Conservation (phyloP, 2,329 filamentous ascomycete genomes). For the Ophiostoma perfectum region DNA sequence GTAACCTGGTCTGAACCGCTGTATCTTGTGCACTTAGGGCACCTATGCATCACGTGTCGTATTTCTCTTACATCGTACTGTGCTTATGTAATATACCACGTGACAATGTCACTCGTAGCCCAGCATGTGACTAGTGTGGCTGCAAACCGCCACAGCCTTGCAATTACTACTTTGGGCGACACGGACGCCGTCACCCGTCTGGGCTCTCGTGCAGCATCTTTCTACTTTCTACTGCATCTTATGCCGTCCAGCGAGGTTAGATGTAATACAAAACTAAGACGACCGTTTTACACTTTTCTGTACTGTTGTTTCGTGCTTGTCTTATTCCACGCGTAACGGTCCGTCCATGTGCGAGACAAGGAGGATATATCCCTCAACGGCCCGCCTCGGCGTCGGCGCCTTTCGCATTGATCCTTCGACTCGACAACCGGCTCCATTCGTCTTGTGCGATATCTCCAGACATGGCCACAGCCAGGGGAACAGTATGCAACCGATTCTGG, state of each 20-base stretch:
- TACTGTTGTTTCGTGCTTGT: not conserved
- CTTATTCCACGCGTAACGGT: not conserved
- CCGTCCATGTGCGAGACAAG: not conserved
- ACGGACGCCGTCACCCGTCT: no score
- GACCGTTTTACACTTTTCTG: not conserved
- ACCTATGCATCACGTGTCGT: conserved; percentile 1
- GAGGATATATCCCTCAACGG: not conserved
- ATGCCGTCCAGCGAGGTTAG: not conserved
- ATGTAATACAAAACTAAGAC: not conserved
- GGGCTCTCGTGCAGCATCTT: not conserved
- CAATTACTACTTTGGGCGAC: not conserved
- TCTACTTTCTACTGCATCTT: not conserved
- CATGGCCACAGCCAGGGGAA: no score
- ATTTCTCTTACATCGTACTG: no score
- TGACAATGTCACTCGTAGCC: not conserved
- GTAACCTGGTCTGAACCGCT: not conserved
- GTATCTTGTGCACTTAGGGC: conserved; percentile 9
- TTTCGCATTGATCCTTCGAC: not conserved
- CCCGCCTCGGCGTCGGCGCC: not conserved
- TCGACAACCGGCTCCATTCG: not conserved
- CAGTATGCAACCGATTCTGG: no score
- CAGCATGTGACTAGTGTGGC: not conserved
- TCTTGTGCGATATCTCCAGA: not conserved
- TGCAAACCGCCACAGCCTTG: not conserved
- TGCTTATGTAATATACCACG: not conserved